Conservation (phyloP, 2,329 filamentous ascomycete species). For the Fusarium nurragi region DNA sequence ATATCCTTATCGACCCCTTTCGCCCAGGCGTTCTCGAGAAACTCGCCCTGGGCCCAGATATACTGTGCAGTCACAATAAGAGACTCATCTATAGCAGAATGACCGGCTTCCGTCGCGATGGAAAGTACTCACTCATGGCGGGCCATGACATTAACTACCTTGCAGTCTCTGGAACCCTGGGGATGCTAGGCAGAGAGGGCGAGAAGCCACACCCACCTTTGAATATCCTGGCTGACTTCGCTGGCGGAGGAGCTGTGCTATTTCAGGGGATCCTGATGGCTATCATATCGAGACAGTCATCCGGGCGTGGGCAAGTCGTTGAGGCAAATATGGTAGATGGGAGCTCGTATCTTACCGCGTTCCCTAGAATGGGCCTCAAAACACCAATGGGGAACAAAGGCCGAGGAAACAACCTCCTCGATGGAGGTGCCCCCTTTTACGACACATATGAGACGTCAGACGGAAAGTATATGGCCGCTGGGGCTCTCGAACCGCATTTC, state of each 20-base stretch:
- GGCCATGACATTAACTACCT: slow-evolving; percentile 98
- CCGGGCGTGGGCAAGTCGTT: slow-evolving; percentile 83
- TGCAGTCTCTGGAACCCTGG: slow-evolving; percentile 82
- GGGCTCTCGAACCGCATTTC: slow-evolving; percentile 89
- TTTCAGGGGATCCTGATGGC: slow-evolving; percentile 86
- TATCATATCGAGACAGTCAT: slow-evolving; percentile 70
- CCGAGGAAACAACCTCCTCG: slow-evolving; percentile 80
- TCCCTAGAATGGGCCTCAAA: slow-evolving; percentile 75
- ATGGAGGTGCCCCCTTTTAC: slow-evolving; percentile 89
- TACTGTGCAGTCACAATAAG: slow-evolving; percentile 74
- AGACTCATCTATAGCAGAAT: slow-evolving; percentile 83
- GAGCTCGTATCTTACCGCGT: slow-evolving; percentile 78
- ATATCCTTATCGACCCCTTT: slow-evolving; percentile 93
- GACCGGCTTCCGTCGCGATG: slow-evolving; percentile 89
- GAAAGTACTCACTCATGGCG: slow-evolving; percentile 86
- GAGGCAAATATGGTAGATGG: slow-evolving; percentile 99
- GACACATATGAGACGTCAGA: slow-evolving; percentile 88
- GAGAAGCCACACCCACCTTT: slow-evolving; percentile 80
- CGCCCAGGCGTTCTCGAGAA: slow-evolving; percentile 90
- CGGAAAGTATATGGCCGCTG: slow-evolving; percentile 84
- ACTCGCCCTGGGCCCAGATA: slow-evolving; percentile 77
- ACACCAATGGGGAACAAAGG: slow-evolving; percentile 68
- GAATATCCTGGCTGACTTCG: slow-evolving; percentile 91
- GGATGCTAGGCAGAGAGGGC: slow-evolving; percentile 75
- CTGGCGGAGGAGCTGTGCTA: slow-evolving; percentile 83